Base-by-base conservation (phyloP, 2,329 filamentous ascomycete species). In the Lasiodiplodia citricola region DNA sequence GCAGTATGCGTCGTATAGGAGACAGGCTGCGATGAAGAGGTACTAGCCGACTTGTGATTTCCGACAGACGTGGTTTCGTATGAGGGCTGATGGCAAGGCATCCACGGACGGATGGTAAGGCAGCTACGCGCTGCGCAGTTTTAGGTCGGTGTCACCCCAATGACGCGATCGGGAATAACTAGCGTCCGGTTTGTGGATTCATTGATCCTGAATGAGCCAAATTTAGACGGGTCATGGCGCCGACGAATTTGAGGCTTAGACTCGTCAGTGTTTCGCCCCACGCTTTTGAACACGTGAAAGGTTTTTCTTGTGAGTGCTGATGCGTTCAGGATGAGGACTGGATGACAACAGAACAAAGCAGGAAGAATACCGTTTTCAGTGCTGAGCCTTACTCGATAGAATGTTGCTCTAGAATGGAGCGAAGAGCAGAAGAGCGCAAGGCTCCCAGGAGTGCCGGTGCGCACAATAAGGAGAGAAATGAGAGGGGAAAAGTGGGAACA, bases 401-500 rank as follows among this genome's bases (percentile, higher is more conserved):
- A 31, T 1, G 28, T 31, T 31, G 28, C 3, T 31, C 28, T 8
- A 31, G 28, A 3, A 8, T 6, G 28, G 28, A 31, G 5, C 31
- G 31, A 35, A 35, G 21, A 14, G 25, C 50, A 25, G 41, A 44
- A 18, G 14, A 35, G 7, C 37, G 35, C 21, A 13, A 21, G 35
- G n/a, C 11, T 28, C 18, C 21, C 37, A 16, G n/a, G 28, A 60
- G 14, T 31, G 57, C 11, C 38, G 28, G 55, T 35, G 31, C 31
- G 55, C 11, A 18, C n/a, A 37, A 23, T 18, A 28, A 35, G 57
- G 47, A 21, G 57, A 41, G 57, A 60, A 47, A 47, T 60, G 57
- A 60, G 57, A 60, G 23, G 57, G 18, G 37, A 60, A 60, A 60
- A 60, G 57, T 47, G 57, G 57, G 57, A 60, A 47, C 44, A 28